These are phyloP conservation scores for Xylaria arbuscula DNA, from an alignment of 2,329 filamentous ascomycete genomes.

Conservation along the genomic window DNA sequence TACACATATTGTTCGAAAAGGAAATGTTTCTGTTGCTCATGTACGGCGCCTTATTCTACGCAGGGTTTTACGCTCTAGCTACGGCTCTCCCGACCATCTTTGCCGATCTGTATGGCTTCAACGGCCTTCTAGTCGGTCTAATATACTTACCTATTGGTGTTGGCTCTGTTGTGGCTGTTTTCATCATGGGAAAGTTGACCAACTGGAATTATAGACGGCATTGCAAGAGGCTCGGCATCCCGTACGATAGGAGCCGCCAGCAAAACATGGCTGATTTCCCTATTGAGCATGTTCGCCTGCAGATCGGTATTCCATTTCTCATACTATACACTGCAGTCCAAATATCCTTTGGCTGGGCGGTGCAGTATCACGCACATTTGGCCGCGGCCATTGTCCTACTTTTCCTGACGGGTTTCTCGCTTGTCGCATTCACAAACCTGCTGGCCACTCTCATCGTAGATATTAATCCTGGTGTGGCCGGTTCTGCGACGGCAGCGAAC, in stretches of 20 bases:
- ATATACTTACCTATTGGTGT: slow-evolving; percentile 54
- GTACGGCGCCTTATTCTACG: slow-evolving; percentile 50
- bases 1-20: slow-evolving; percentile 52
- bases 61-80: slow-evolving; percentile 52
- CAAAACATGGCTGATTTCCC: slow-evolving; percentile 51
- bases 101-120: slow-evolving; percentile 62
- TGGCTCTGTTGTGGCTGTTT: slow-evolving; percentile 52
- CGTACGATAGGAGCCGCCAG: slow-evolving; percentile 59
- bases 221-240: slow-evolving; percentile 60
- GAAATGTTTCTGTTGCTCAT: slow-evolving; percentile 53
- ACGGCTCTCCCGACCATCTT: slow-evolving; percentile 50
- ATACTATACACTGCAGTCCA: slow-evolving; percentile 57
- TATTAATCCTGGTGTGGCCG: slow-evolving; percentile 55
- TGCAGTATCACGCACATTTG: slow-evolving; percentile 49
- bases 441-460: slow-evolving; percentile 58
- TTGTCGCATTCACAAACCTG: slow-evolving; percentile 58
- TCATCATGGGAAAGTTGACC: slow-evolving; percentile 59
- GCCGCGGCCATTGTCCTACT: slow-evolving; percentile 53
- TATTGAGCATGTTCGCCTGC: slow-evolving; percentile 51
- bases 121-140: slow-evolving; percentile 60
- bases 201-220: slow-evolving; percentile 71
- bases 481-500: slow-evolving; percentile 58
- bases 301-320: slow-evolving; percentile 54
- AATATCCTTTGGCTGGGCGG: slow-evolving; percentile 53
- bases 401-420: slow-evolving; percentile 50